Conservation (phyloP, 129 eudicot species). For the Lactuca sativa region DNA sequence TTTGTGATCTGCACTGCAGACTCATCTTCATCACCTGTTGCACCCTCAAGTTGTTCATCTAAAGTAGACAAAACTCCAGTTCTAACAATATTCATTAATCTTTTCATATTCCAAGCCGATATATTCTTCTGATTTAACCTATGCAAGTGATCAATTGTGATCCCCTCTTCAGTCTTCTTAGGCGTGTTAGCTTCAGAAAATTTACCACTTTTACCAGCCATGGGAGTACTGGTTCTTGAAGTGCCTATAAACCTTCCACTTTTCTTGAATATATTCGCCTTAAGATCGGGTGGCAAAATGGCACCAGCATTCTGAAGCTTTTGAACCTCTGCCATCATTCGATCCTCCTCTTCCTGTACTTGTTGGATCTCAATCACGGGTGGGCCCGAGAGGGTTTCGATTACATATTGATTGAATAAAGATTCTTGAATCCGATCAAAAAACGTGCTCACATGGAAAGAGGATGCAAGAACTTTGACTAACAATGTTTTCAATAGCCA, state of each 20-base stretch:
- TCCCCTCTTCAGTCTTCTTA: slow-evolving; percentile 41
- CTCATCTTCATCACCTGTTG: slow-evolving; percentile 48
- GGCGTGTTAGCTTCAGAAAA: not conserved
- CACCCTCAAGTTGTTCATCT: slow-evolving; percentile 52
- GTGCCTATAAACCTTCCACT: slow-evolving; percentile 36
- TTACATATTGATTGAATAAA: slow-evolving; percentile 46
- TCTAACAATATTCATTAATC: slow-evolving; percentile 50
- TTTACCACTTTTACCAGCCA: slow-evolving; percentile 9
- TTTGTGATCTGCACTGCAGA: slow-evolving; percentile 50
- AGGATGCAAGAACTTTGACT: slow-evolving; percentile 47
- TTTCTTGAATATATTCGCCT: slow-evolving; percentile 39
- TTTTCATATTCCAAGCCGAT: slow-evolving; percentile 79
- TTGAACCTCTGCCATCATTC: slow-evolving; percentile 37
- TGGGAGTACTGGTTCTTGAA: slow-evolving; percentile 28
- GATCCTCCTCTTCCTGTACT: slow-evolving; percentile 33
- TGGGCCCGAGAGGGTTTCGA: slow-evolving; percentile 44
- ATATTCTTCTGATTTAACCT: slow-evolving; percentile 63
- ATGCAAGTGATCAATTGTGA: slow-evolving; percentile 59
- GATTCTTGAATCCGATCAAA: slow-evolving; percentile 59
- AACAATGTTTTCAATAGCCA: slow-evolving; percentile 44
- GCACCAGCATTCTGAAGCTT: slow-evolving; percentile 51
- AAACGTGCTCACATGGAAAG: slow-evolving; percentile 49
- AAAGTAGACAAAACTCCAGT: slow-evolving; percentile 51
- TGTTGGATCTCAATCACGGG: slow-evolving; percentile 37
- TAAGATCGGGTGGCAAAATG: slow-evolving; percentile 48